Evolutionary conservation across 2,329 filamentous ascomycete genomes (phyloP).

Genomic region (Cytospora piceicola): DNA sequence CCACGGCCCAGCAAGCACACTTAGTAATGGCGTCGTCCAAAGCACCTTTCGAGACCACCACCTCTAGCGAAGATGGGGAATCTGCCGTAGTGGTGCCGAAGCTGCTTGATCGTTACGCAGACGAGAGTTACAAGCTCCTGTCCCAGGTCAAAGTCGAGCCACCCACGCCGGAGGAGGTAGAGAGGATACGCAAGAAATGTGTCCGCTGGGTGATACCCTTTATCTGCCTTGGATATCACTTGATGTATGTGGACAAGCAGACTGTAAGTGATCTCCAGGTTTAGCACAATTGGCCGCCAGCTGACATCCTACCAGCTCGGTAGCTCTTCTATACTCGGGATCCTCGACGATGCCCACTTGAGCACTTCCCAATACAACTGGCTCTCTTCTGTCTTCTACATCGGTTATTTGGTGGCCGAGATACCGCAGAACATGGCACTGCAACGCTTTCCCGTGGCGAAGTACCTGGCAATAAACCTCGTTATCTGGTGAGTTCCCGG

Average conservation of each 20-base stretch:
- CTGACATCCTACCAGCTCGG: conserved; percentile 19
- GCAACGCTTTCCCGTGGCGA: conserved; percentile 22
- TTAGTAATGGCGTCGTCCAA: conserved; percentile 13
- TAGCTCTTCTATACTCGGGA: conserved; percentile 29
- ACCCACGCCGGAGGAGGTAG: conserved; percentile 37
- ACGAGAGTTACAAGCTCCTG: conserved; percentile 49
- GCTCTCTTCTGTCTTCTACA: conserved; percentile 33
- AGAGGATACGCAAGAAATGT: conserved; percentile 41
- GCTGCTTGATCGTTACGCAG: conserved; percentile 43
- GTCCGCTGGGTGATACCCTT: conserved; percentile 44
- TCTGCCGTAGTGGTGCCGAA: conserved; percentile 33
- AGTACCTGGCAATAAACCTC: conserved; percentile 31
- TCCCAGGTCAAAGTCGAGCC: conserved; percentile 43
- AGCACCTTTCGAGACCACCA: not conserved
- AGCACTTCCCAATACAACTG: conserved; percentile 44
- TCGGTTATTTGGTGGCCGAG: conserved; percentile 28
- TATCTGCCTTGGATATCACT: conserved; percentile 44
- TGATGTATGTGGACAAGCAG: conserved; percentile 44
- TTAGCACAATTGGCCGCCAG: rapidly evolving
- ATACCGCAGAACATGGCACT: conserved; percentile 28
- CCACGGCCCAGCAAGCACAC: not conserved
- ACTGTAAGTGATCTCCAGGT: conserved; percentile 11
- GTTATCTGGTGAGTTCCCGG: conserved; percentile 31
- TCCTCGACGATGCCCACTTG: conserved; percentile 27
- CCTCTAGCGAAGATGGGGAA: conserved; percentile 6